A percentile compares a stretch with the other conserved stretches of the same genome.
phyloP scores from a whole-genome alignment of 345 rosid species.

The Schrenkiella parvula region DNA sequence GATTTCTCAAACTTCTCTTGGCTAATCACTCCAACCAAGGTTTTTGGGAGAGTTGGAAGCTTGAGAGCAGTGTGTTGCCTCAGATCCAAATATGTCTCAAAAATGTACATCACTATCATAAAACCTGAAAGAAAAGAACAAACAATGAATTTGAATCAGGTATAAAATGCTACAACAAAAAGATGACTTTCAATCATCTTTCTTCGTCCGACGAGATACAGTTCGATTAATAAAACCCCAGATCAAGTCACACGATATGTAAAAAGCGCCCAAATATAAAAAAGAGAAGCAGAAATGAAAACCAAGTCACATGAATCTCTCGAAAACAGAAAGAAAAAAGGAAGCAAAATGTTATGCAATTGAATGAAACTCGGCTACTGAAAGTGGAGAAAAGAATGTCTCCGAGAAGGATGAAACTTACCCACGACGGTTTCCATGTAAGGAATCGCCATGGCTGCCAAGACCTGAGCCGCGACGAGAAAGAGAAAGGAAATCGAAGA shows the following conservation, averaged over 20 bases:
- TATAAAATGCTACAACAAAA: not conserved
- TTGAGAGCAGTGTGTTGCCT: conserved; percentile 82
- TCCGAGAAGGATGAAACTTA: conserved; percentile 24
- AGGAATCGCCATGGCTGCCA: conserved; percentile 65
- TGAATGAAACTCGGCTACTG: not conserved
- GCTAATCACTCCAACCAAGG: conserved; percentile 89
- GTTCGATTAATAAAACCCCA: conserved; percentile 3
- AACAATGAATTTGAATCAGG: not conserved
- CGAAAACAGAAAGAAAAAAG: not conserved
- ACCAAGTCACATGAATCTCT: not conserved
- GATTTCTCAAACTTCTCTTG: conserved; percentile 90
- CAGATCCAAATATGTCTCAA: conserved; percentile 84
- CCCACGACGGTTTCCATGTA: conserved; percentile 93
- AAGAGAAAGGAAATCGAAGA: not conserved
- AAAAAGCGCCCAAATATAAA: not conserved
- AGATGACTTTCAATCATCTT: not conserved
- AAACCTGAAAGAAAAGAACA: conserved; percentile 50
- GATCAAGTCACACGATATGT: not conserved
- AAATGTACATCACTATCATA: conserved; percentile 83
- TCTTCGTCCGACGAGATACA: not conserved
- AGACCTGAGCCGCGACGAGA: conserved; percentile 12
- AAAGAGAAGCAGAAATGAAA: conserved; percentile 12
- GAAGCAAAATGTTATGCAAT: not conserved
- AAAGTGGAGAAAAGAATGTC: not conserved
- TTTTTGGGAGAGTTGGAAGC: conserved; percentile 77